Conservation (phyloP, 306 rosid species). For the Senna siamea region DNA sequence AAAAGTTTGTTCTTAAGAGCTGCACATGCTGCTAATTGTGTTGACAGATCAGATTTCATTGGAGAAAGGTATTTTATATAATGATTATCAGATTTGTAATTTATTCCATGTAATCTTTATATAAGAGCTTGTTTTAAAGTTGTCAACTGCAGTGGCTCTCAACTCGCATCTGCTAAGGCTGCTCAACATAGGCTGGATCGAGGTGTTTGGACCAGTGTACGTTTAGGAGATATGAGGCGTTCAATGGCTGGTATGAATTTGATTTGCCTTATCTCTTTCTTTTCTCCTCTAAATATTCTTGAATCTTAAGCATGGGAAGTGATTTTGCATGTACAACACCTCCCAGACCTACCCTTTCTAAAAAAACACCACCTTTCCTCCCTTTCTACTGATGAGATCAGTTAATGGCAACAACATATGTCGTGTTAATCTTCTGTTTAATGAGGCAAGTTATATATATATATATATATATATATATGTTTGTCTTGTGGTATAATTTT, state of each 20-base stretch:
- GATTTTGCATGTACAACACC: background rate
- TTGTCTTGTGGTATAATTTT: conserved; percentile 7
- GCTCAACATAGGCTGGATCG: conserved; percentile 88
- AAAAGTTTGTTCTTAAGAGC: conserved; percentile 83
- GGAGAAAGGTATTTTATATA: conserved; percentile 68
- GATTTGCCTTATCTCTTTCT: conserved; percentile 12
- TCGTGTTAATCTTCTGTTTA: conserved; percentile 3
- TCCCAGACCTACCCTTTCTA: background rate
- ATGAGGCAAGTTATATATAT: background rate
- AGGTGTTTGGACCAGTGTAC: conserved; percentile 93
- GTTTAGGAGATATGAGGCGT: conserved; percentile 93
- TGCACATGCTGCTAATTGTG: conserved; percentile 80
- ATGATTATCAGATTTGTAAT: conserved; percentile 18
- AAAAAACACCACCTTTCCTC: background rate
- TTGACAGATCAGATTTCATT: conserved; percentile 54
- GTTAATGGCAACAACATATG: conserved; percentile 10
- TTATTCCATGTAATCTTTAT: conserved; percentile 8
- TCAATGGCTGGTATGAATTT: conserved; percentile 71
- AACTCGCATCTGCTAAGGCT: conserved; percentile 91
- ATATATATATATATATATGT: background rate
- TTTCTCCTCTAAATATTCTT: conserved; percentile 5
- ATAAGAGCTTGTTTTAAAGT: conserved; percentile 25
- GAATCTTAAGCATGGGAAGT: background rate
- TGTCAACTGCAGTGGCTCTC: conserved; percentile 70
- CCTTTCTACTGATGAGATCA: conserved; percentile 22